phyloP scores from a whole-genome alignment of 768 basidiomycete species.

The Phlegmacium glaucopus region DNA sequence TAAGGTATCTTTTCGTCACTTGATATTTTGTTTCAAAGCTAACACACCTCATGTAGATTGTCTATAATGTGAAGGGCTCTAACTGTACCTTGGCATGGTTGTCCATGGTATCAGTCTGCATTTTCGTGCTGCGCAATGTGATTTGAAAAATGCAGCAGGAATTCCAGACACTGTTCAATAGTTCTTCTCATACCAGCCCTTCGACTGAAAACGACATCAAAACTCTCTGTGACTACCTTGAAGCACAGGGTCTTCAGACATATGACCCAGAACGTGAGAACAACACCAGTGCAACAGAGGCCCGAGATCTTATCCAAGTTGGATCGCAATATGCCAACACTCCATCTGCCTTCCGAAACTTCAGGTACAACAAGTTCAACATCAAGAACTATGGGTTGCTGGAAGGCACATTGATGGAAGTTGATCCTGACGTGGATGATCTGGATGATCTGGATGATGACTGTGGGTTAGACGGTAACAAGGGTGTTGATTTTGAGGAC shows the following conservation, averaged over 20 bases:
- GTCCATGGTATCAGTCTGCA: constrained; percentile 12
- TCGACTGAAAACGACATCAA: constrained; percentile 6
- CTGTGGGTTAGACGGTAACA: neutral
- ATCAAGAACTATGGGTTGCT: neutral
- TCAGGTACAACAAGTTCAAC: constrained; percentile 1
- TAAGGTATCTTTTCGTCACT: no score
- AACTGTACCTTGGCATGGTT: constrained; percentile 16
- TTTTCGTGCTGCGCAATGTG: constrained; percentile 13
- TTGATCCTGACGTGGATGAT: neutral
- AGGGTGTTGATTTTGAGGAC: constrained; percentile 1
- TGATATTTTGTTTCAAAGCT: no score
- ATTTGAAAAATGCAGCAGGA: constrained; percentile 10
- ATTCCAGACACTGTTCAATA: constrained; percentile 13
- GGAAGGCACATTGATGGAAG: neutral
- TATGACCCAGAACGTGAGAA: neutral
- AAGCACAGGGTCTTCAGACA: constrained; percentile 1
- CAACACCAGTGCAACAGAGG: neutral
- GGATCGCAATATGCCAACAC: constrained; percentile 9
- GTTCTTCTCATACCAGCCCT: constrained; percentile 9
- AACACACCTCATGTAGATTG: no score
- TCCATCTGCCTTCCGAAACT: constrained; percentile 8
- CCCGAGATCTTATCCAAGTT: constrained; percentile 6
- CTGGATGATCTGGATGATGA: neutral
- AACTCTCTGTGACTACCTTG: constrained; percentile 5
- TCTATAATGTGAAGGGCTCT: constrained; percentile 13